Base-by-base conservation (phyloP, 805 yeast species). In the Wickerhamomyces kurtzmanii region DNA sequence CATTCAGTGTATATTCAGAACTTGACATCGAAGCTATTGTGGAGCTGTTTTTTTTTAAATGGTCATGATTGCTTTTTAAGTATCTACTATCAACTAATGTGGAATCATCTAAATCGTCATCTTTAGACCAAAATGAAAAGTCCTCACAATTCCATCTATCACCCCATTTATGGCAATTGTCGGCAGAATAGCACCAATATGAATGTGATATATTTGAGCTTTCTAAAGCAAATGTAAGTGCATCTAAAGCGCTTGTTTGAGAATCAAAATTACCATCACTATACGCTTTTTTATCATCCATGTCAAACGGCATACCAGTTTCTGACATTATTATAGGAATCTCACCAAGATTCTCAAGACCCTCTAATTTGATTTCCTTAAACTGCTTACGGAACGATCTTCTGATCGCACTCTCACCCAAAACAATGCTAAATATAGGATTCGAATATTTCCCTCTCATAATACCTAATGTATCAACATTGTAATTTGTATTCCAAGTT, bases 241-340 rank as follows among this genome's bases (percentile, higher is more conserved):
- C 94, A 54, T 89, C 96, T 47, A 83, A 57, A 0, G 96, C 96
- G 6, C 68, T 57, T 3, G 79, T 78, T 47, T 91, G 98, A 8
- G 83, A 65, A 8, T 62, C 53, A 50, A 73, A 91, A 36, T 73
- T 71, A 2, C 87, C 86, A 32, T 62, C 62, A 1, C 51, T 49
- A 46, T 71, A 89, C 0, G 96, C 81, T 26, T 55, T 60, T 46
- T 81, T 83, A 33, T 71, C 64, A 51, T 89, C 87, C 96, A 89
- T 83, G 51, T 91, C 96, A 50, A 79, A 84, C 3, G 98, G 97
- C 78, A 89, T 84, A 5, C 98, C 98, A n/a, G 89, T 86, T 51
- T 89, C 98, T 1, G 94, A 72, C 65, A 91, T 75, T 14, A 89
- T 55, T 8, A 80, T 68, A 0, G 96, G 95, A 8, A 85, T 62